Evolutionary conservation across 2,329 filamentous ascomycete genomes (phyloP).

Genomic region (Cytospora chrysosperma): DNA sequence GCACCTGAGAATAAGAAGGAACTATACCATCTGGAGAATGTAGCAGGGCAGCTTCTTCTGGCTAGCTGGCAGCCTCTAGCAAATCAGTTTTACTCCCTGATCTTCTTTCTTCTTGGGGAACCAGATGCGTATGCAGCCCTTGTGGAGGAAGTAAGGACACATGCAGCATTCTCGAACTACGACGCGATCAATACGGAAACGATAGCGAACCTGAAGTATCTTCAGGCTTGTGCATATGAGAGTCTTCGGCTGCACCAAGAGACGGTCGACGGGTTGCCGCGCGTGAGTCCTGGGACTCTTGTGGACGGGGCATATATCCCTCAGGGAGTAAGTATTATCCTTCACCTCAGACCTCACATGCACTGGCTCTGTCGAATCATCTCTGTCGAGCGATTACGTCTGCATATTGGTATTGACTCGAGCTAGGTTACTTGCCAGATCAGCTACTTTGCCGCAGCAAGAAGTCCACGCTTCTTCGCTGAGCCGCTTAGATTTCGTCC

Average conservation of each 20-base stretch:
- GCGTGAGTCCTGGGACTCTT: slow-evolving; percentile 20
- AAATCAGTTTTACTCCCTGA: slow-evolving; percentile 3
- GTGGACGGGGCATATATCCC: slow-evolving; percentile 20
- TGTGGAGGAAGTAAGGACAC: background rate
- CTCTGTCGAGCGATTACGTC: background rate
- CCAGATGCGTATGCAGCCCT: background rate
- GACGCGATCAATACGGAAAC: background rate
- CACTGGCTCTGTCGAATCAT: background rate
- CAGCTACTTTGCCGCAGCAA: slow-evolving; percentile 17
- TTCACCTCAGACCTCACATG: background rate
- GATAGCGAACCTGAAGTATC: slow-evolving; percentile 9
- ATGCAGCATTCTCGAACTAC: background rate
- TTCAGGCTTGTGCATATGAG: slow-evolving; percentile 14
- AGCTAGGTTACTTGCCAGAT: slow-evolving; percentile 14
- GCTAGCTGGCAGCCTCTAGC: background rate
- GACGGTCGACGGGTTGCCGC: slow-evolving; percentile 14
- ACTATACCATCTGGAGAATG: slow-evolving; percentile 20
- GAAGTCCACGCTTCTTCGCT: slow-evolving; percentile 16
- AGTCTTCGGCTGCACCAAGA: slow-evolving; percentile 22
- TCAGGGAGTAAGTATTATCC: slow-evolving; percentile 13
- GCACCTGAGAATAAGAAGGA: slow-evolving; percentile 9
- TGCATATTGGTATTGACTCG: background rate
- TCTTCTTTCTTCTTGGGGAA: background rate
- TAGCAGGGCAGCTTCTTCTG: slow-evolving; percentile 13
- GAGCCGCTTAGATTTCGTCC: slow-evolving; percentile 17